Evolutionary conservation across 805 yeast species (phyloP).

Genomic region (Candida nitratophila): DNA sequence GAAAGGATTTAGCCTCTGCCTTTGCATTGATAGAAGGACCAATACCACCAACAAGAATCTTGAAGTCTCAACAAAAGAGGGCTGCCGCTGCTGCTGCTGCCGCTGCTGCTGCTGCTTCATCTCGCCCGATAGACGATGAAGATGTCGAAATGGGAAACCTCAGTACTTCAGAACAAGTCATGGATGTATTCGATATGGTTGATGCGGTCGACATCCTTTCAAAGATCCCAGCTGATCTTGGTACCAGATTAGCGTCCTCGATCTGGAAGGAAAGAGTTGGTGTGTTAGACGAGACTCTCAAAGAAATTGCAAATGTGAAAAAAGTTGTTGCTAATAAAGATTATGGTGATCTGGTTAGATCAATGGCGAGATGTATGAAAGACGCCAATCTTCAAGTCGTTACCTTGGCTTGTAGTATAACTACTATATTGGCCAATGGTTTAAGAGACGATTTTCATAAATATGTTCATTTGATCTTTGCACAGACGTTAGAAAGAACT

Average conservation of each 20-base stretch:
- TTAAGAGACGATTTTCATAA: slow-evolving; percentile 48
- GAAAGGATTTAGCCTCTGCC: slow-evolving; percentile 67
- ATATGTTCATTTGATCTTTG: slow-evolving; percentile 45
- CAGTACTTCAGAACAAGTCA: slow-evolving; percentile 17
- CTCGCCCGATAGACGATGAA: slow-evolving; percentile 6
- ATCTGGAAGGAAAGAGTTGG: slow-evolving; percentile 94
- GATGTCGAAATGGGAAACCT: slow-evolving; percentile 32
- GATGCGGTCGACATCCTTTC: slow-evolving; percentile 63
- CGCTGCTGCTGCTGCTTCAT: slow-evolving; percentile 6
- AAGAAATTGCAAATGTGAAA: slow-evolving; percentile 41
- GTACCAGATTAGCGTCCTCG: slow-evolving; percentile 45
- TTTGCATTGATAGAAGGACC: slow-evolving; percentile 44
- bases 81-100: slow-evolving; percentile 15
- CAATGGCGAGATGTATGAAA: slow-evolving; percentile 64
- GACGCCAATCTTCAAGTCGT: slow-evolving; percentile 91
- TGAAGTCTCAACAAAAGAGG: slow-evolving; percentile 43
- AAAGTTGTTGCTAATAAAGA: slow-evolving; percentile 50
- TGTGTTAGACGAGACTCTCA: slow-evolving; percentile 57
- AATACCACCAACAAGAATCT: slow-evolving; percentile 48
- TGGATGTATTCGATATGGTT: slow-evolving; percentile 66
- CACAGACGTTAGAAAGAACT: slow-evolving; percentile 68
- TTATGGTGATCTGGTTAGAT: slow-evolving; percentile 54
- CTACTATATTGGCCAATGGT: slow-evolving; percentile 58
- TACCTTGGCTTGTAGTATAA: slow-evolving; percentile 63
- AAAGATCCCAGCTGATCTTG: slow-evolving; percentile 59